Conservation (phyloP, 2,329 filamentous ascomycete species). For the Aureobasidium sp. region DNA sequence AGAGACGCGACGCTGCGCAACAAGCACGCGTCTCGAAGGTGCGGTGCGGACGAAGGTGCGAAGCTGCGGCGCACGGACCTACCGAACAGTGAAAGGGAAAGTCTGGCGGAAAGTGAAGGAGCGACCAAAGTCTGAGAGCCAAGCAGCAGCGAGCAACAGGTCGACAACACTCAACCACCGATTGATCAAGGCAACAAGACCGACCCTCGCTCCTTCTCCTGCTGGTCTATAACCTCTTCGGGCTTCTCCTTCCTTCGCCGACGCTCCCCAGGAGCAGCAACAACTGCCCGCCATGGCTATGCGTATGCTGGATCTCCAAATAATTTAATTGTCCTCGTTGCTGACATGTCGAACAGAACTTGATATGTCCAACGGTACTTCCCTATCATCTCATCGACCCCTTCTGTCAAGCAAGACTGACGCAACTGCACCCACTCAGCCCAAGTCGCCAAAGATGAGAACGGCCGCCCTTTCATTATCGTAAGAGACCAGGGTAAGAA, state of each 20-base stretch:
- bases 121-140: conserved; percentile 5
- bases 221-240: background rate
- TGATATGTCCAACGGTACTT: conserved; percentile 73
- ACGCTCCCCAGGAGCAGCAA: conserved; percentile 16
- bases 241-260: background rate
- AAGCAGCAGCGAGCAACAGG: background rate
- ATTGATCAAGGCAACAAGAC: background rate
- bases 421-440: conserved; percentile 34
- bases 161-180: background rate
- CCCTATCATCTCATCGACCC: background rate
- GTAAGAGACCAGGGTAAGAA: conserved; percentile 98
- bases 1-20: conserved; percentile 2
- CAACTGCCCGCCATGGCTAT: conserved; percentile 46
- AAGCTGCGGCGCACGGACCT: conserved; percentile 1
- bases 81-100: background rate
- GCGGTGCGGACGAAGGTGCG: conserved; percentile 1
- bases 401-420: background rate
- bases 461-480: conserved; percentile 94
- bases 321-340: conserved; percentile 20
- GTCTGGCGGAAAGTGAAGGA: conserved; percentile 4
- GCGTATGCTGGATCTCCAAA: conserved; percentile 40
- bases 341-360: conserved; percentile 51
- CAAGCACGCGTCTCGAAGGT: background rate
- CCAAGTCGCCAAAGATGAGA: conserved; percentile 89
- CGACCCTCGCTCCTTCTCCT: background rate